Percentiles rank a stretch among this genome's conserved stretches.
phyloP scores from a whole-genome alignment of 352 stramenopile species.

The Pythium apleroticum region DNA sequence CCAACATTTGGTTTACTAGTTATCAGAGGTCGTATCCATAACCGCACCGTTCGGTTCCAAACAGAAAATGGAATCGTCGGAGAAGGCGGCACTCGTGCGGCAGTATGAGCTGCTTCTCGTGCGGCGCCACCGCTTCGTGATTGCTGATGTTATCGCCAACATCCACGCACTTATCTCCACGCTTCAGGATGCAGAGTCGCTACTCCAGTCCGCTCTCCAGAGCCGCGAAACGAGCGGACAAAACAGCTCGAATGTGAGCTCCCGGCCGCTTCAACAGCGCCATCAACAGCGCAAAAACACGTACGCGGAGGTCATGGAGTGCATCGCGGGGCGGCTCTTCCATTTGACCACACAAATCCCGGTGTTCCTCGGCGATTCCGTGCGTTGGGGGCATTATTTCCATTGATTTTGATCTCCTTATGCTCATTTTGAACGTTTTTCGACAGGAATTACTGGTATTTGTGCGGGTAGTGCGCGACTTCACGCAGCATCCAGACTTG shows the following conservation, averaged over 20 bases:
- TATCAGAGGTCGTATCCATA: no score
- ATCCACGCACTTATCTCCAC: slow-evolving; percentile 16
- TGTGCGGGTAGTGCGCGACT: slow-evolving; percentile 17
- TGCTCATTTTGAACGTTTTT: not conserved
- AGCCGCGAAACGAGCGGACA: not conserved
- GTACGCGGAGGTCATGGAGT: slow-evolving; percentile 13
- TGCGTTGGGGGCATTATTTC: no score
- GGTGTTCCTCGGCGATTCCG: slow-evolving; percentile 28
- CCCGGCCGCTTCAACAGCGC: not conserved
- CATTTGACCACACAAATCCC: slow-evolving; percentile 9
- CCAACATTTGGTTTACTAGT: no score
- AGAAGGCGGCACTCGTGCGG: slow-evolving; percentile 15
- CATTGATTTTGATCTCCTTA: not conserved
- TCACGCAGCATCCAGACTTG: slow-evolving; percentile 15
- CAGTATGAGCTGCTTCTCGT: slow-evolving; percentile 52
- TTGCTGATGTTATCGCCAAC: slow-evolving; percentile 30
- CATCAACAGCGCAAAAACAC: slow-evolving; percentile 1
- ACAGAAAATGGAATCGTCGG: no score
- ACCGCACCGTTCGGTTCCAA: no score
- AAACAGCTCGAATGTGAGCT: not conserved
- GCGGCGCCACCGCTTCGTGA: slow-evolving; percentile 37
- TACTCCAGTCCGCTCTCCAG: slow-evolving; percentile 11
- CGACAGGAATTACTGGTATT: slow-evolving; percentile 26
- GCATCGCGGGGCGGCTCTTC: slow-evolving; percentile 8
- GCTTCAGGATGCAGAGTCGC: slow-evolving; percentile 20